These are phyloP conservation scores for Solanum chmielewskii DNA, from an alignment of 257 asterid species.

Conservation along the genomic window DNA sequence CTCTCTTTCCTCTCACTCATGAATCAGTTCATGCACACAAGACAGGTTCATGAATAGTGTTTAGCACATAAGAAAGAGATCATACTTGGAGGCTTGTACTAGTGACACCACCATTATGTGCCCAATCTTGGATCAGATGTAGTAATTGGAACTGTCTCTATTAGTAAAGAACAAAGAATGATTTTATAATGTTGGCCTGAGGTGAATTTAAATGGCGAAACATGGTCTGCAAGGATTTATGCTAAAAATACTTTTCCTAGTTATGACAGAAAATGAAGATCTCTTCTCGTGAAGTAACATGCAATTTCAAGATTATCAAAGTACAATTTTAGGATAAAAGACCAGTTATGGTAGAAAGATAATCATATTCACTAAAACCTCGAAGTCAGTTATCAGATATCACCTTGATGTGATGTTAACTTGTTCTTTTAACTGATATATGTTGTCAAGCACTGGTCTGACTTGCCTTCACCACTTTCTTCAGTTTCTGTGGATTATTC, in stretches of 20 bases:
- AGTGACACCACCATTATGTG: background rate
- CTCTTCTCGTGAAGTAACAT: background rate
- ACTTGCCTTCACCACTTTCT: background rate
- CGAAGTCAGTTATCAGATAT: background rate
- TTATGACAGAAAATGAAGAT: background rate
- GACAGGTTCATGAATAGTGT: background rate
- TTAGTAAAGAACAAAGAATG: background rate
- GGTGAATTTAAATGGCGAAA: background rate
- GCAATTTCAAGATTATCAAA: background rate
- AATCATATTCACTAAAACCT: background rate
- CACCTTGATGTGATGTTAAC: background rate
- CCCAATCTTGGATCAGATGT: background rate
- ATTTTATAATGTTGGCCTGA: background rate
- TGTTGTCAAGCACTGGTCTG: background rate
- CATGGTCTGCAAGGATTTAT: background rate
- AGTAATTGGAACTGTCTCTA: background rate
- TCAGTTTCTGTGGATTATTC: background rate
- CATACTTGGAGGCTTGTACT: background rate
- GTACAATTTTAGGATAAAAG: background rate
- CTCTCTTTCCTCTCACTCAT: background rate
- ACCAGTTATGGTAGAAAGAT: background rate
- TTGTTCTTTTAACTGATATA: background rate
- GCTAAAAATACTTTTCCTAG: background rate
- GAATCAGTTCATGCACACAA: background rate
- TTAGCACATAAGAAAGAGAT: background rate